Percentiles rank a stretch among this genome's conserved stretches.
Evolutionary conservation across 2,329 filamentous ascomycete genomes (phyloP).

Genomic region (Lithohypha guttulata): DNA sequence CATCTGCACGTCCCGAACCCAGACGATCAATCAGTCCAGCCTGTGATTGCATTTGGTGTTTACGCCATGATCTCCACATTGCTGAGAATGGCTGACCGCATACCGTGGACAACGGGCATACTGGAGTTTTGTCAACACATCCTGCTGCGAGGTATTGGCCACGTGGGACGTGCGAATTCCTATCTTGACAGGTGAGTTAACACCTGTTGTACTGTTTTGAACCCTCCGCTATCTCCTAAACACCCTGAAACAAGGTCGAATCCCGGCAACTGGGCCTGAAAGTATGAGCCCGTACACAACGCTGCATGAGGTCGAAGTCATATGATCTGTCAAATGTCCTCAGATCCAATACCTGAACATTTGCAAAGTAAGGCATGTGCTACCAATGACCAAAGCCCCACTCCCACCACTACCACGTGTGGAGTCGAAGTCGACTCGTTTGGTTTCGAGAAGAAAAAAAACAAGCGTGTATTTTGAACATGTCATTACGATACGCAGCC

Average conservation of each 20-base stretch:
- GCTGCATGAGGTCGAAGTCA: constrained; percentile 19
- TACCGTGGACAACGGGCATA: constrained; percentile 79
- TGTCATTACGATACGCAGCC: constrained; percentile 7
- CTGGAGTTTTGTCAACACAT: constrained; percentile 67
- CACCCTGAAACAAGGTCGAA: not conserved
- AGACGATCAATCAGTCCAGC: constrained; percentile 34
- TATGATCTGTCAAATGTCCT: constrained; percentile 13
- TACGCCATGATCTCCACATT: constrained; percentile 66
- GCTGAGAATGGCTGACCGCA: constrained; percentile 63
- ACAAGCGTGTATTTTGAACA: not conserved
- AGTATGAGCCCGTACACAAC: not conserved
- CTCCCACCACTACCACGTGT: too few species aligned
- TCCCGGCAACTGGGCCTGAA: not conserved
- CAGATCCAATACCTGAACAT: constrained; percentile 8
- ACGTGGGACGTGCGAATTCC: constrained; percentile 62
- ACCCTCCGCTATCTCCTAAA: too few species aligned
- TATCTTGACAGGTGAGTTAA: constrained; percentile 78
- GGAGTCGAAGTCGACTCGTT: too few species aligned
- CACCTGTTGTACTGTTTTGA: constrained; percentile 23
- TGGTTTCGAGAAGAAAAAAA: too few species aligned
- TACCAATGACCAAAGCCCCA: not conserved
- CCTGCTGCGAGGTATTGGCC: constrained; percentile 62
- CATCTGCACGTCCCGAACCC: constrained; percentile 12
- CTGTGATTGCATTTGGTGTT: constrained; percentile 64
- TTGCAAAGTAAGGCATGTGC: constrained; percentile 3